phyloP scores from a whole-genome alignment of 2,329 filamentous ascomycete species.

The Volutella citrinella region DNA sequence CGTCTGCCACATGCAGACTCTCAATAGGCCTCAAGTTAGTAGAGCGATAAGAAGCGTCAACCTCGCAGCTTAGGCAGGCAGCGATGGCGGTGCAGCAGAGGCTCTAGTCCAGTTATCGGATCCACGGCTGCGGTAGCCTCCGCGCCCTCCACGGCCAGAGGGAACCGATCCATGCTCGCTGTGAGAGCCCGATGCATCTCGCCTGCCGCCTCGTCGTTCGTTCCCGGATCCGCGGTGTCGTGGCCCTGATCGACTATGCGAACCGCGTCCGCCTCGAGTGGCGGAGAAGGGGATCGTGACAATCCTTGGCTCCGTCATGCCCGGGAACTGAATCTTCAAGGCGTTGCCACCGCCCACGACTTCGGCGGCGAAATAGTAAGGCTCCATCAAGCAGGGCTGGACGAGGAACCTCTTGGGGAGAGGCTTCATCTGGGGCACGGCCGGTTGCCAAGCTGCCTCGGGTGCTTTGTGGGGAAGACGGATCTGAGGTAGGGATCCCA shows the following conservation, averaged over 20 bases:
- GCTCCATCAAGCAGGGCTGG: conserved; percentile 32
- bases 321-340: conserved; percentile 41
- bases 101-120: conserved; percentile 41
- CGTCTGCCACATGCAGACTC: too few relatives aligned
- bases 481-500: conserved; percentile 71
- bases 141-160: conserved; percentile 34
- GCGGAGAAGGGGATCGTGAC: conserved; percentile 36
- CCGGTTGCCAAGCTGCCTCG: conserved; percentile 61
- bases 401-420: conserved; percentile 51
- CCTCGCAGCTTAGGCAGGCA: conserved; percentile 20
- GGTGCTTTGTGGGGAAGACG: conserved; percentile 63
- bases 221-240: conserved; percentile 30
- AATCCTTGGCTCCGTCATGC: conserved; percentile 36
- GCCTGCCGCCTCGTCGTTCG: conserved; percentile 30
- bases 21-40: conserved; percentile 12
- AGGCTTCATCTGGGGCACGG: conserved; percentile 50
- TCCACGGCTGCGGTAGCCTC: conserved; percentile 37
- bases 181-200: conserved; percentile 30
- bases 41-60: conserved; percentile 7
- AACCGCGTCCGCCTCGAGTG: conserved; percentile 29
- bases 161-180: conserved; percentile 21
- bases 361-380: conserved; percentile 32
- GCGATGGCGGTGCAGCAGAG: conserved; percentile 21
- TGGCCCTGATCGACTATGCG: conserved; percentile 21
- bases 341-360: conserved; percentile 32